A percentile compares a stretch with the other conserved stretches of the same genome.
Evolutionary conservation across 352 stramenopile genomes (phyloP).

Genomic region (Phytophthora pini): DNA sequence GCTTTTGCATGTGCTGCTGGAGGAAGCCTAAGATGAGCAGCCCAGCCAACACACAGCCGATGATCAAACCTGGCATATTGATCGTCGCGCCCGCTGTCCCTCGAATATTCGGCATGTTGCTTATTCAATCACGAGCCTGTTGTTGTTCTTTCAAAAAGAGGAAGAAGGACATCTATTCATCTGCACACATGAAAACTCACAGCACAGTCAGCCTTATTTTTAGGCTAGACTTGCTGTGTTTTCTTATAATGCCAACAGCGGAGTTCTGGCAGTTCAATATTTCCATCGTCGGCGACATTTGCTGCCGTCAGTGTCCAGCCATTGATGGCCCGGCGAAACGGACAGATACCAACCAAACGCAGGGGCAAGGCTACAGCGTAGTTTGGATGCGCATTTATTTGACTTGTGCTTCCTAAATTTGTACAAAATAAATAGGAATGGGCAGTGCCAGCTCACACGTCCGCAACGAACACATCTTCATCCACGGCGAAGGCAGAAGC

Average conservation of each 20-base stretch:
- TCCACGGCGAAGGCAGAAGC: conserved; percentile 28
- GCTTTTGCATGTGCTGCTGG: conserved; percentile 42
- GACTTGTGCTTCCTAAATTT: conserved; percentile 15
- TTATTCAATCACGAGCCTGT: not conserved
- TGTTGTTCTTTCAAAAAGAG: not conserved
- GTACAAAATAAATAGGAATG: conserved; percentile 39
- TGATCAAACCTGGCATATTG: conserved; percentile 46
- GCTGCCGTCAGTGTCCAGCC: not conserved
- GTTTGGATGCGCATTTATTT: conserved; percentile 18
- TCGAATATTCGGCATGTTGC: conserved; percentile 51
- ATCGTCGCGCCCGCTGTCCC: conserved; percentile 29
- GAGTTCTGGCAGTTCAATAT: not conserved
- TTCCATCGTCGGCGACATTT: not conserved
- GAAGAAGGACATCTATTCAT: not conserved
- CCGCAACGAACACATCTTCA: conserved; percentile 41
- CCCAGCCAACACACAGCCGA: conserved; percentile 46
- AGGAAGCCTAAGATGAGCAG: conserved; percentile 48
- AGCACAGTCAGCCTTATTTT: conserved; percentile 16
- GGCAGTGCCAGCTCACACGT: conserved; percentile 27
- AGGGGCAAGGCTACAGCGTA: not conserved
- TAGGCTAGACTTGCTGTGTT: conserved; percentile 1
- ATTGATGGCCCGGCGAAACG: no score
- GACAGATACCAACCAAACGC: not conserved
- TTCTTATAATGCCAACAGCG: conserved; percentile 3
- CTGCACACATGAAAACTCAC: not conserved